Base-by-base conservation (phyloP, 371 early-diverging fungal genomes). In the Apophysomyces ossiformis region DNA sequence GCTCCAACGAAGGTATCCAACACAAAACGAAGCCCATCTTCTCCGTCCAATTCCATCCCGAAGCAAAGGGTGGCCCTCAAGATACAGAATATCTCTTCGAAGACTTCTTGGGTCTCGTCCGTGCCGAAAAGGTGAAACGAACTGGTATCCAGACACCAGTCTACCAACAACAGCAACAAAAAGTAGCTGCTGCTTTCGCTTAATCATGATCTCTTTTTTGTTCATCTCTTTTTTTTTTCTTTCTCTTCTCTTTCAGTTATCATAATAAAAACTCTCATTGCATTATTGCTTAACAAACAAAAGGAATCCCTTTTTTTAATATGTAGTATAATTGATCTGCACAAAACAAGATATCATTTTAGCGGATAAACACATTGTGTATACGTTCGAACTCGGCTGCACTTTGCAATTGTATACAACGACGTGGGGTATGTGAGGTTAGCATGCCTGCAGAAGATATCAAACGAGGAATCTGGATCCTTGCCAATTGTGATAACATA, bases 1-100 rank as follows among this genome's bases (percentile, higher is more conserved):
- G 94, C 0, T 91, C 93, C 56, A 96, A 96, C 74, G 98, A 97
- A 79, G 98, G 98, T 64, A 90, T 96, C 60, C 82, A 88, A 26
- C 96, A 96, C 74, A 63, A 72, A 41, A 65, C 72, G 37, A 73
- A 82, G 57, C 96, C 96, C 16, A 93, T 89, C 69, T 76, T 84
- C 63, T 90, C 92, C 7, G 98, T 96, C 5, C 98, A 97, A 85
- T 97, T 96, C 91, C 98, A 97, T 72, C 98, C 98, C 12, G 98
- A 97, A 74, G 94, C 97, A 7, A 92, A 90, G 74, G 95, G 94
- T 57, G 98, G 98, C n/a, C 98, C 98, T 13, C 86, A 87, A 57
- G 98, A 97, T 68, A 95, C 97, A 7, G 89, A 87, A 57, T 93
- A 91, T 67, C 81, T 96, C 57, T 96, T 97, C 77, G 88, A 90